Conservation (phyloP, 495 filamentous ascomycete species). For the Aspergillus mulundensis region DNA sequence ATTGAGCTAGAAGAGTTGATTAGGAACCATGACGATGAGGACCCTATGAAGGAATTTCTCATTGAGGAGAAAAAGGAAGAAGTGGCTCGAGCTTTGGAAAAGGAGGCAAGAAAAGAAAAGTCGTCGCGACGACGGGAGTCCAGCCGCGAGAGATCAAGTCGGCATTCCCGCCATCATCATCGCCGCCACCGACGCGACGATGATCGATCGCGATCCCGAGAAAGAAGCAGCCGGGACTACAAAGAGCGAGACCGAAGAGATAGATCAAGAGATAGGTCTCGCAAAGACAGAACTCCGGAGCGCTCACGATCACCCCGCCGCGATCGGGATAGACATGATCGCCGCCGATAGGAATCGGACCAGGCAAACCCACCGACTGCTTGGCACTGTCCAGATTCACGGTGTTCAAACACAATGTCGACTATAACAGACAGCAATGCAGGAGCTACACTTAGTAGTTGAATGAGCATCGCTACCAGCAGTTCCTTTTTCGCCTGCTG, state of each 20-base stretch:
- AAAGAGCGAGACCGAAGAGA: conserved; percentile 20
- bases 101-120: conserved; percentile 41
- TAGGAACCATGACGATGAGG: conserved; percentile 83
- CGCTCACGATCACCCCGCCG: conserved; percentile 34
- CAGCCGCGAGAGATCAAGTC: conserved; percentile 39
- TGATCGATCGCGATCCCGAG: conserved; percentile 30
- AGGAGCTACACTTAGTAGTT: too few relatives aligned
- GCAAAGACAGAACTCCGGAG: conserved; percentile 26
- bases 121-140: conserved; percentile 33
- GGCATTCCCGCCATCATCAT: conserved; percentile 56
- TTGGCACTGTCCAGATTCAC: neutral
- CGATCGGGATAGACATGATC: conserved; percentile 33
- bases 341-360: conserved; percentile 24
- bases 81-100: conserved; percentile 64
- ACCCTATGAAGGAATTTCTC: conserved; percentile 92
- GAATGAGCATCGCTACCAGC: too few relatives aligned
- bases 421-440: neutral
- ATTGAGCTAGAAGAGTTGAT: conserved; percentile 71
- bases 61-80: conserved; percentile 88
- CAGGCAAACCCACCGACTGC: conserved; percentile 6
- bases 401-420: too few relatives aligned
- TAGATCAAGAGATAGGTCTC: conserved; percentile 18
- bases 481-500: too few relatives aligned
- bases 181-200: conserved; percentile 34
- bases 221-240: conserved; percentile 27